These are phyloP conservation scores for Coemansia sp. DNA, from an alignment of 192 early-diverging fungal genomes.

Conservation along the genomic window DNA sequence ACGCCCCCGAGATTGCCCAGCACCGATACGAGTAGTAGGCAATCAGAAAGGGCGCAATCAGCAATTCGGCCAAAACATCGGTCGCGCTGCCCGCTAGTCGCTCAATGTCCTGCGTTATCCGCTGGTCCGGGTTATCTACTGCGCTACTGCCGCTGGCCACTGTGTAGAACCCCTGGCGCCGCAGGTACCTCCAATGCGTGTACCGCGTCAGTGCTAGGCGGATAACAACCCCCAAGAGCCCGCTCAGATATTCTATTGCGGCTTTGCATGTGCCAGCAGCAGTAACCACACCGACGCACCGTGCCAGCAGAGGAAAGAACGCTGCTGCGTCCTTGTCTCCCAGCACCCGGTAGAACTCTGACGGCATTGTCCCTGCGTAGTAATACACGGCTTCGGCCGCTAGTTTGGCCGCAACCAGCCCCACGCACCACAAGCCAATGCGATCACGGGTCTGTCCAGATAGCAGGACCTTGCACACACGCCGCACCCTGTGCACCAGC, in stretches of 20 bases:
- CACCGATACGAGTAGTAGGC: conserved; percentile 73
- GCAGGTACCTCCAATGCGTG: conserved; percentile 61
- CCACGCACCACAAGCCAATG: conserved; percentile 20
- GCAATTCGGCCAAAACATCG: conserved; percentile 55
- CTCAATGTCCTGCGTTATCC: conserved; percentile 87
- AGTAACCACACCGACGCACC: conserved; percentile 53
- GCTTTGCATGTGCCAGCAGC: conserved; percentile 57
- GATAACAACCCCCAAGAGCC: conserved; percentile 58
- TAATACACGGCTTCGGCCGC: conserved; percentile 50
- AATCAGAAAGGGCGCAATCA: conserved; percentile 69
- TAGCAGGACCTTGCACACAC: conserved; percentile 12
- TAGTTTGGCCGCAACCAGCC: conserved; percentile 24
- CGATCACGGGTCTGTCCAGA: conserved; percentile 1
- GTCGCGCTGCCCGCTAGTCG: conserved; percentile 52
- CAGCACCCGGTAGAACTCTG: conserved; percentile 69
- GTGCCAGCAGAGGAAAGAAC: conserved; percentile 55
- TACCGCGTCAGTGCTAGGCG: conserved; percentile 56
- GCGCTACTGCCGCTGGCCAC: conserved; percentile 50
- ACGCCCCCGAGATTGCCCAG: conserved; percentile 57
- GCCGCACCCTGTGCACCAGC: conserved; percentile 19
- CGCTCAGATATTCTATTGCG: conserved; percentile 53
- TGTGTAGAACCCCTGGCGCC: conserved; percentile 54
- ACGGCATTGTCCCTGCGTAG: conserved; percentile 64
- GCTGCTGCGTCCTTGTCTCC: conserved; percentile 55
- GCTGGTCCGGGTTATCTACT: conserved; percentile 81